phyloP scores from a whole-genome alignment of 2,329 filamentous ascomycete genomes.

The Calonectria henricotiae region DNA sequence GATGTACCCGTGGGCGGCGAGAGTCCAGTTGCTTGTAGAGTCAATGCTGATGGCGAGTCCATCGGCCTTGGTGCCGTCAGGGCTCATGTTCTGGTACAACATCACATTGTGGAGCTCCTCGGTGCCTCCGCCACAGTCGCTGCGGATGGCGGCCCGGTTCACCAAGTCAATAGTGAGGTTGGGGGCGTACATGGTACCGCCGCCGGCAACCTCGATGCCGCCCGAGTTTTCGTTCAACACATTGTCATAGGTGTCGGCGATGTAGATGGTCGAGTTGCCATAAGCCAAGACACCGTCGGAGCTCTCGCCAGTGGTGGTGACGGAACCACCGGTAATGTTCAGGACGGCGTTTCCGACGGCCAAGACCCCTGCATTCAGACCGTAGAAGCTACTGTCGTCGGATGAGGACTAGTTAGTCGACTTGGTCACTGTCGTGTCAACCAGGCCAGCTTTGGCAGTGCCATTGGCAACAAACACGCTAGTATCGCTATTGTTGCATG shows the following conservation, averaged over 20 bases:
- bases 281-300: slow-evolving; percentile 40
- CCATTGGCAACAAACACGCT: slow-evolving; percentile 39
- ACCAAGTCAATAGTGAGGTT: slow-evolving; percentile 36
- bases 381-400: slow-evolving; percentile 39
- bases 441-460: slow-evolving; percentile 32
- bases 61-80: slow-evolving; percentile 31
- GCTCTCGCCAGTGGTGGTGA: slow-evolving; percentile 30
- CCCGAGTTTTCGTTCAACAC: slow-evolving; percentile 36
- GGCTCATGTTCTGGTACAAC: slow-evolving; percentile 39
- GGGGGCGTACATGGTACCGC: slow-evolving; percentile 36
- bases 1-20: slow-evolving; percentile 34
- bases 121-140: slow-evolving; percentile 37
- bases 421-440: slow-evolving; percentile 33
- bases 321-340: slow-evolving; percentile 36
- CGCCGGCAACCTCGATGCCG: slow-evolving; percentile 38
- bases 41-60: slow-evolving; percentile 24
- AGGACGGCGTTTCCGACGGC: slow-evolving; percentile 33
- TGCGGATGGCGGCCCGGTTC: slow-evolving; percentile 40
- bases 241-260: slow-evolving; percentile 36
- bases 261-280: slow-evolving; percentile 36
- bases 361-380: slow-evolving; percentile 35
- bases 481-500: slow-evolving; percentile 27
- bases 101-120: slow-evolving; percentile 40
- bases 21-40: slow-evolving; percentile 35
- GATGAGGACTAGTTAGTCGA: slow-evolving; percentile 35